phyloP scores from a whole-genome alignment of 148 eudicot species.

The Polygonum aviculare region DNA sequence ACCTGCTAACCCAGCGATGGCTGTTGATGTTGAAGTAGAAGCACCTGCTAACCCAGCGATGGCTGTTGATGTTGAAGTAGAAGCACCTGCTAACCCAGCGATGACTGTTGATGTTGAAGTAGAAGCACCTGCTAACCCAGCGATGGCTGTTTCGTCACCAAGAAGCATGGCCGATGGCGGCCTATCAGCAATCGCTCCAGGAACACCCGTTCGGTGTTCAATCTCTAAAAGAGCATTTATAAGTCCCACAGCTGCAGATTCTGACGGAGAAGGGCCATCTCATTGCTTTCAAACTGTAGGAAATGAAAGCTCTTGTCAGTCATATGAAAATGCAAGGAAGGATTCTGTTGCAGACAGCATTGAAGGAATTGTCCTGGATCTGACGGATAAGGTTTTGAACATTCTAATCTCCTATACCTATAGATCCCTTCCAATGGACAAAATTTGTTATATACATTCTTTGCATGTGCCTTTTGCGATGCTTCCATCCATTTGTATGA shows the following conservation, averaged over 20 bases:
- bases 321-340: constrained; percentile 23
- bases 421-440: neutral
- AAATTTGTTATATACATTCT: neutral
- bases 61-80: constrained; percentile 10
- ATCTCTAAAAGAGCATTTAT: constrained; percentile 31
- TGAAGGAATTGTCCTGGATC: constrained; percentile 21
- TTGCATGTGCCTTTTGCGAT: neutral
- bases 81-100: constrained; percentile 9
- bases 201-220: constrained; percentile 51
- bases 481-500: neutral
- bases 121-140: constrained; percentile 11
- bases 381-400: constrained; percentile 45
- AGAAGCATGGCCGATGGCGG: constrained; percentile 22
- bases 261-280: constrained; percentile 31
- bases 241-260: constrained; percentile 21
- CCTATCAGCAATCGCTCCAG: constrained; percentile 49
- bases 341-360: constrained; percentile 14
- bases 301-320: constrained; percentile 12
- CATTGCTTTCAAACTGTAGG: constrained; percentile 25
- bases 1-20: neutral
- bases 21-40: neutral
- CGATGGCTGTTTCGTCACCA: constrained; percentile 15
- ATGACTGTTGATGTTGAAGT: constrained; percentile 8
- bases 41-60: neutral
- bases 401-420: neutral